Percentiles rank a stretch among this genome's conserved stretches.
Conservation (phyloP, 768 basidiomycete species). For the Termitomyces sp. region DNA sequence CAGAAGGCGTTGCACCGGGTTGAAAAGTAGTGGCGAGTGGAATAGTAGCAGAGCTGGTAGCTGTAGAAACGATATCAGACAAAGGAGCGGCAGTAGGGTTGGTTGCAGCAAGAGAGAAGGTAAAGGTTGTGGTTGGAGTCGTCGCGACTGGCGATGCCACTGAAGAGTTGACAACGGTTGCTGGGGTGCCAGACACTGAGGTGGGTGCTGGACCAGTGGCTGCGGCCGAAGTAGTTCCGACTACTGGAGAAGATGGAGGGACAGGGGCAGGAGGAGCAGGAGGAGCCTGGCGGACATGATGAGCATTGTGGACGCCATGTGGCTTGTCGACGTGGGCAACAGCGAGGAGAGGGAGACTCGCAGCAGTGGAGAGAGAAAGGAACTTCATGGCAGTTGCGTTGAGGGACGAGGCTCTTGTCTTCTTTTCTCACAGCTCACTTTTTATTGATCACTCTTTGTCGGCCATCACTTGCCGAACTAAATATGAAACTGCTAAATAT, state of each 20-base stretch:
- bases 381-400: slow-evolving; percentile 30
- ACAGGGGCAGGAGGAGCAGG: slow-evolving; percentile 5
- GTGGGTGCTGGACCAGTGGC: neutral
- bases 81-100: slow-evolving; percentile 65
- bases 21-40: slow-evolving; percentile 44
- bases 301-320: slow-evolving; percentile 15
- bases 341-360: slow-evolving; percentile 38
- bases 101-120: slow-evolving; percentile 43
- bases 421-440: neutral
- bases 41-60: slow-evolving; percentile 37
- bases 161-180: neutral
- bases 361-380: slow-evolving; percentile 23
- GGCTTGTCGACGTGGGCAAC: slow-evolving; percentile 29
- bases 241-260: slow-evolving; percentile 2
- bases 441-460: slow-evolving; percentile 1
- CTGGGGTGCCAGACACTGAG: slow-evolving; percentile 7
- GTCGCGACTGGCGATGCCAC: slow-evolving; percentile 11
- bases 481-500: neutral
- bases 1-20: slow-evolving; percentile 49
- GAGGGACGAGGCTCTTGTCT: neutral
- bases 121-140: slow-evolving; percentile 29
- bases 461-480: slow-evolving; percentile 12
- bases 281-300: slow-evolving; percentile 17
- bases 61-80: slow-evolving; percentile 41
- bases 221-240: slow-evolving; percentile 1